These are phyloP conservation scores for Thielaviopsis punctulata DNA, from an alignment of 2,329 filamentous ascomycete genomes.

Conservation along the genomic window DNA sequence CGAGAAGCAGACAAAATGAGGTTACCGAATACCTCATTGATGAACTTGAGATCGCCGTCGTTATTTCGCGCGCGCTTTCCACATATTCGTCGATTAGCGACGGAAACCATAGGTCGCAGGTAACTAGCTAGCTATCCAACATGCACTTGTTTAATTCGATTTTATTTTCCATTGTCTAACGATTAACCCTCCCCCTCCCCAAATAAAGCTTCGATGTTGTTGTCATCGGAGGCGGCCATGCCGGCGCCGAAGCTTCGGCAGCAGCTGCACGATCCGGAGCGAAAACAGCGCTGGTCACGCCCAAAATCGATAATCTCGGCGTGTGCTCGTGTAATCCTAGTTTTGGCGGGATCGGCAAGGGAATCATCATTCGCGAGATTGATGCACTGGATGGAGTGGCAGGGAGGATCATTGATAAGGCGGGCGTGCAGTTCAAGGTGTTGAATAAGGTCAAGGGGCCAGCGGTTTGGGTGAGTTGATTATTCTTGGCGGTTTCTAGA, in stretches of 20 bases:
- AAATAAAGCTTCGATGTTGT: conserved; percentile 59
- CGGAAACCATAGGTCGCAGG: background rate
- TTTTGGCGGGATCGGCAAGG: conserved; percentile 96
- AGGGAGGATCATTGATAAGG: conserved; percentile 78
- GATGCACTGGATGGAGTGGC: conserved; percentile 87
- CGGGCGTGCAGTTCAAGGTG: conserved; percentile 83
- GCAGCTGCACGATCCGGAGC: conserved; percentile 81
- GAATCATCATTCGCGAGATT: conserved; percentile 86
- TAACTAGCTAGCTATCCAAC: background rate
- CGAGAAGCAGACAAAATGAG: background rate
- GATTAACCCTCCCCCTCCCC: background rate
- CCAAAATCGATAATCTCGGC: conserved; percentile 72
- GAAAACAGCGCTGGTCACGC: conserved; percentile 76
- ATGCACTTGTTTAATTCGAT: background rate
- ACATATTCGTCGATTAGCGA: background rate
- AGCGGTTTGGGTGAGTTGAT: conserved; percentile 57
- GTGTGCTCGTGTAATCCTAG: conserved; percentile 95
- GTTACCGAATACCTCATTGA: background rate
- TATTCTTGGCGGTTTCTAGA: background rate
- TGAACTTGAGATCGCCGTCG: background rate
- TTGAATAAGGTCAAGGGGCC: conserved; percentile 82
- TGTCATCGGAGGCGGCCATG: conserved; percentile 90
- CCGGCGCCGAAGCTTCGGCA: conserved; percentile 82
- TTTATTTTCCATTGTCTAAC: background rate
- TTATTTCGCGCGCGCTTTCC: background rate